phyloP scores from a whole-genome alignment of 2,329 filamentous ascomycete species.

The Ophiostoma perfectum region DNA sequence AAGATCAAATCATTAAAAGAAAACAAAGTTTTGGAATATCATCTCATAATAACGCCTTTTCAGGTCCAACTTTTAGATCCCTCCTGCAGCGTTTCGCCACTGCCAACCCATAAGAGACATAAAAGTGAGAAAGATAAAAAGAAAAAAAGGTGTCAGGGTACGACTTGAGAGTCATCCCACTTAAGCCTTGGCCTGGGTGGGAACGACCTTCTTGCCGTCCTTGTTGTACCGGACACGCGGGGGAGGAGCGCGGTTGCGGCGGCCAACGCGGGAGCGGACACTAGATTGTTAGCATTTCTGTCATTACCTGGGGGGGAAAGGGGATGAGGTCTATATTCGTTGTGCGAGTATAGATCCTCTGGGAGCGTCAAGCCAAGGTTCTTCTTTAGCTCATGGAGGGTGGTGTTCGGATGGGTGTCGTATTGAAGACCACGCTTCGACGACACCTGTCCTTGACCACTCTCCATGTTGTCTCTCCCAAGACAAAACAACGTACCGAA shows the following conservation, averaged over 20 bases:
- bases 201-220: slow-evolving; percentile 99
- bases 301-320: background rate
- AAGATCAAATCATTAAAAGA: slow-evolving; percentile 14
- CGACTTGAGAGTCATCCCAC: slow-evolving; percentile 1
- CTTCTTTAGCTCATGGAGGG: slow-evolving; percentile 42
- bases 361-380: slow-evolving; percentile 34
- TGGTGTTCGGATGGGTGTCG: background rate
- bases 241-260: slow-evolving; percentile 97
- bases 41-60: slow-evolving; percentile 17
- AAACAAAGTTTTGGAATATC: slow-evolving; percentile 14
- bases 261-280: slow-evolving; percentile 93
- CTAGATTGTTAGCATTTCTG: slow-evolving; percentile 50
- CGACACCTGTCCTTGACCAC: slow-evolving; percentile 9
- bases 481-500: slow-evolving; percentile 82
- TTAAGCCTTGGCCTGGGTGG: slow-evolving; percentile 66
- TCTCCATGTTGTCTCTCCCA: slow-evolving; percentile 50
- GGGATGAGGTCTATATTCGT: background rate
- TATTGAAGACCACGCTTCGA: background rate
- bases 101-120: slow-evolving; percentile 13
- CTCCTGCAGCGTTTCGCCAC: slow-evolving; percentile 13
- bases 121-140: slow-evolving; percentile 4
- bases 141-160: slow-evolving; percentile 1
- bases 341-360: slow-evolving; percentile 20
- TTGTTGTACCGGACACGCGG: slow-evolving; percentile 99
- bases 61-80: slow-evolving; percentile 14